phyloP scores from a whole-genome alignment of 495 filamentous ascomycete species.

The Astrothelium subdiscretum region DNA sequence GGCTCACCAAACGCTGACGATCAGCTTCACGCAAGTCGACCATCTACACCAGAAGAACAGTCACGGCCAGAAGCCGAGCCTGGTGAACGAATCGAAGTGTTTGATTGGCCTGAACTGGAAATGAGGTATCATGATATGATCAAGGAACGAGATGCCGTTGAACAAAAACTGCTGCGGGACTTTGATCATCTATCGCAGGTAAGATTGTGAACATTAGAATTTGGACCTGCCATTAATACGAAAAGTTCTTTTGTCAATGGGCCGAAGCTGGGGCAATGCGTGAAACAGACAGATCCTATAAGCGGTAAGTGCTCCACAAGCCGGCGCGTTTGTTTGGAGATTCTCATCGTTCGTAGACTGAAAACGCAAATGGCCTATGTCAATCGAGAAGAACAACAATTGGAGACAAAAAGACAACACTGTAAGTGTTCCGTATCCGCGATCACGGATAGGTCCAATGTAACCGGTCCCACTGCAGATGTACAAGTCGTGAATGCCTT shows the following conservation, averaged over 20 bases:
- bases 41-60: background rate
- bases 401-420: slow-evolving; percentile 17
- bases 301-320: slow-evolving; percentile 7
- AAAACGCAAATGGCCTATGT: slow-evolving; percentile 18
- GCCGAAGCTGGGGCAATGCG: background rate
- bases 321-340: background rate
- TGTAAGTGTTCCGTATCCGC: slow-evolving; percentile 7
- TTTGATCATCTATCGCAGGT: slow-evolving; percentile 15
- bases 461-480: slow-evolving; percentile 2
- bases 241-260: background rate
- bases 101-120: slow-evolving; percentile 15
- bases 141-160: slow-evolving; percentile 6
- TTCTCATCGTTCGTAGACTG: slow-evolving; percentile 9
- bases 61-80: slow-evolving; percentile 2
- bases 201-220: background rate
- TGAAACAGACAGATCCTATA: slow-evolving; percentile 16
- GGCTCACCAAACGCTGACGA: background rate
- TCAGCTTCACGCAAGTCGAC: background rate
- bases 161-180: slow-evolving; percentile 12
- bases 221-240: background rate
- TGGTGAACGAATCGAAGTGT: slow-evolving; percentile 8
- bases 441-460: background rate
- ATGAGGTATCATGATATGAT: slow-evolving; percentile 13
- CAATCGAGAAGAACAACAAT: slow-evolving; percentile 13
- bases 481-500: slow-evolving; percentile 12